Evolutionary conservation across 495 filamentous ascomycete genomes (phyloP), one percentile per base, ranked within the genome.

Genomic region (Podospora pseudopauciseta): DNA sequence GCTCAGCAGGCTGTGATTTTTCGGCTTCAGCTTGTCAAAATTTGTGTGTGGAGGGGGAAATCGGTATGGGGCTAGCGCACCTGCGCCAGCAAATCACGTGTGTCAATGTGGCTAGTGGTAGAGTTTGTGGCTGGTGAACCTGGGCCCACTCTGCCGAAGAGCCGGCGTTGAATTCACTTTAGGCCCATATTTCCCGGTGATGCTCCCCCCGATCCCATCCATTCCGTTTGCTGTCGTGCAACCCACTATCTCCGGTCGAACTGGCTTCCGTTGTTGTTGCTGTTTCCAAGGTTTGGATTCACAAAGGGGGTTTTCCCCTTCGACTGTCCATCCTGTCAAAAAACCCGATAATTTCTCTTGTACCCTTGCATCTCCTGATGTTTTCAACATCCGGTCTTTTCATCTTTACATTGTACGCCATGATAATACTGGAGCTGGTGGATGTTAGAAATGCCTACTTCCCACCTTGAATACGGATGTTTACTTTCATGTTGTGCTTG

Each of bases 11-110:
- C 70, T 71, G 70, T 39, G 74, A 73, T 71, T 74, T 77, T 77
- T 69, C 65, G 65, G 64, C 66, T 69, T 20, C 62, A 44, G 61
- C 27, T 55, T 60, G 44, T 65, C 67, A 76, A 77, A 77, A 72
- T 70, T 77, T 76, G 72, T 76, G 75, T 76, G 75, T 72, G 75
- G 74, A 75, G 74, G 75, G 75, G 75, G 76, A 77, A 72, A 69
- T 71, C 44, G 18, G 64, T 72, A 74, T 71, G 75, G 75, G 75
- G 75, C 75, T 76, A 77, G 73, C 68, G 72, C 39, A 49, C 39
- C 39, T 49, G 39, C 39, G 39, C 39, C 39, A 49, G 39, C 32
- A 55, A 65, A 62, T 76, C 74, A 76, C 74, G 75, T 77, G 75
- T 66, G 60, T 19, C 27, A 18, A 18, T 66, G 70, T 71, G 70